These are phyloP conservation scores for Dioscorea dumetorum DNA, from an alignment of 106 monocot genomes.

Conservation along the genomic window DNA sequence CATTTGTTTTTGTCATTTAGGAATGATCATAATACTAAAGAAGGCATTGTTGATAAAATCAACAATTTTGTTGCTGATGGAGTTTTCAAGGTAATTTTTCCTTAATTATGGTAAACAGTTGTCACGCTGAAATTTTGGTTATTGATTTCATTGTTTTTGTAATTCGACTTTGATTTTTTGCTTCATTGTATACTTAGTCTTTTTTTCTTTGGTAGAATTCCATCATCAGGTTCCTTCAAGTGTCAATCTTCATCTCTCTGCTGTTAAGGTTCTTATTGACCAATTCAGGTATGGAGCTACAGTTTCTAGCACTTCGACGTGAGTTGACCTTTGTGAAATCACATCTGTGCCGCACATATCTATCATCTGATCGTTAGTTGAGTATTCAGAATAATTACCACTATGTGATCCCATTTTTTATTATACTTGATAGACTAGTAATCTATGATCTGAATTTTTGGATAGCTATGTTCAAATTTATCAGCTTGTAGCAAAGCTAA, in stretches of 20 bases:
- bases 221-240: too few relatives aligned
- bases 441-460: background rate
- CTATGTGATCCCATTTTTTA: too few relatives aligned
- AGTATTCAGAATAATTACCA: too few relatives aligned
- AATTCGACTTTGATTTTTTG: background rate
- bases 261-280: too few relatives aligned
- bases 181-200: slow-evolving; percentile 42
- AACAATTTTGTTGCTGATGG: slow-evolving; percentile 84
- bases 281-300: too few relatives aligned
- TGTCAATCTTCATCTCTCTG: too few relatives aligned
- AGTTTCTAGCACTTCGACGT: too few relatives aligned
- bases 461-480: slow-evolving; percentile 86
- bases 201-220: too few relatives aligned
- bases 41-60: slow-evolving; percentile 63
- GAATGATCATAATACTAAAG: background rate
- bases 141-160: background rate
- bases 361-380: too few relatives aligned
- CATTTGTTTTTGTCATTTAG: slow-evolving; percentile 6
- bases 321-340: too few relatives aligned
- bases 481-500: slow-evolving; percentile 58
- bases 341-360: too few relatives aligned
- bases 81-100: slow-evolving; percentile 68
- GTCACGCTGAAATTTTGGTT: background rate
- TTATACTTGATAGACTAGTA: too few relatives aligned
- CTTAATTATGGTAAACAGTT: background rate